Evolutionary conservation across 1,284 basidiomycete species (phyloP).

Genomic region (Phenoliferia sp.): DNA sequence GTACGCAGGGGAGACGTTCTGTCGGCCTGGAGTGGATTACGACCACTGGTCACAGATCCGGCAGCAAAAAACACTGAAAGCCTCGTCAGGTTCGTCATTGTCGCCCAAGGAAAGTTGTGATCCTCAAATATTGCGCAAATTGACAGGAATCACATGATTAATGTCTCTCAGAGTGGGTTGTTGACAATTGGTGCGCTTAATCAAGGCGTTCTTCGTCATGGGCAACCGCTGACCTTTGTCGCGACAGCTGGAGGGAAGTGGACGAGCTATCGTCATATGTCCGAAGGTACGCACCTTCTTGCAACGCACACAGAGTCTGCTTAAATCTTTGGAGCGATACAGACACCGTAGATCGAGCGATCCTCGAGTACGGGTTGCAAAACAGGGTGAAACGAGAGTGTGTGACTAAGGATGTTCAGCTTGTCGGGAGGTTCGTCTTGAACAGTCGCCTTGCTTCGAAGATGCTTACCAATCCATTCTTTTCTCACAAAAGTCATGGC

Average conservation of each 20-base stretch:
- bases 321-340: no score
- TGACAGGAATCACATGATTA: conserved; percentile 95
- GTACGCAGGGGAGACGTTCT: conserved; percentile 95
- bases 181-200: no score
- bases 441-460: no score
- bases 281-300: background rate
- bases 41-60: conserved; percentile 85
- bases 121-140: no score
- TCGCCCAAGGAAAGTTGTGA: no score
- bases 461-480: no score
- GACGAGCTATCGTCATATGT: conserved; percentile 59
- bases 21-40: conserved; percentile 87
- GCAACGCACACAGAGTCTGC: no score
- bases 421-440: no score
- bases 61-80: conserved; percentile 74
- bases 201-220: no score
- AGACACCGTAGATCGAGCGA: conserved; percentile 85
- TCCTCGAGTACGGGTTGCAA: conserved; percentile 69
- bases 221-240: no score
- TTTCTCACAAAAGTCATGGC: no score
- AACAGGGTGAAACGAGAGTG: conserved; percentile 55
- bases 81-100: no score
- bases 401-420: conserved; percentile 72
- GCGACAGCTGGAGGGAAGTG: conserved; percentile 98
- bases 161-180: conserved; percentile 73